Evolutionary conservation across 148 eudicot genomes (phyloP).

Genomic region (Heliamphora exappendiculata): DNA sequence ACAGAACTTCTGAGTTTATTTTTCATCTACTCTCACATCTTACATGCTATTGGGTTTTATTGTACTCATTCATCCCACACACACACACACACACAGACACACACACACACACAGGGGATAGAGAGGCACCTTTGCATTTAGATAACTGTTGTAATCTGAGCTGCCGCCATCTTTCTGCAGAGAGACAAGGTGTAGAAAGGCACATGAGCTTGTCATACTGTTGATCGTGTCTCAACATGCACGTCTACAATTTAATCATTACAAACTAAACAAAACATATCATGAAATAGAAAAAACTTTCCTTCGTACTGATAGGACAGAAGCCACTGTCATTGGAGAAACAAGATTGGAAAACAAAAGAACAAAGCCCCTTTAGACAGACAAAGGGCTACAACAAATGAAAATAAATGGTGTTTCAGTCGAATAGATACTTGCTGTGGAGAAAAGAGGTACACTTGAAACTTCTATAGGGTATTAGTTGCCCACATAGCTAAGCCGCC

Average conservation of each 20-base stretch:
- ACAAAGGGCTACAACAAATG: neutral
- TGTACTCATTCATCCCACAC: neutral
- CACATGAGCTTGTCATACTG: conserved; percentile 1
- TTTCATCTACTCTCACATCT: neutral
- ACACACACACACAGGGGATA: neutral
- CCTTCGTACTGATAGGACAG: neutral
- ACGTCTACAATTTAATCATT: neutral
- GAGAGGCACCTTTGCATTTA: conserved; percentile 66
- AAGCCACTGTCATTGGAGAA: no score
- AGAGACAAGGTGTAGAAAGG: conserved; percentile 7
- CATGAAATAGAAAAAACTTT: neutral
- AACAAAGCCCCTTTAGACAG: neutral
- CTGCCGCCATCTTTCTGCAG: conserved; percentile 83
- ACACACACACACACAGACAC: neutral
- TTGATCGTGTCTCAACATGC: neutral
- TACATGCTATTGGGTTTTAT: neutral
- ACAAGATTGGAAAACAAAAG: neutral
- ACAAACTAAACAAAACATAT: neutral
- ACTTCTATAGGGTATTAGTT: neutral
- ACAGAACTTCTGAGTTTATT: neutral
- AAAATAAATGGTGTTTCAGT: neutral
- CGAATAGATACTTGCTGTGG: neutral
- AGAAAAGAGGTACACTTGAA: neutral
- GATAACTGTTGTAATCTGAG: conserved; percentile 66
- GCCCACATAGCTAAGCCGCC: neutral